phyloP scores from a whole-genome alignment of 495 filamentous ascomycete species.

The Penicillium odoratum region DNA sequence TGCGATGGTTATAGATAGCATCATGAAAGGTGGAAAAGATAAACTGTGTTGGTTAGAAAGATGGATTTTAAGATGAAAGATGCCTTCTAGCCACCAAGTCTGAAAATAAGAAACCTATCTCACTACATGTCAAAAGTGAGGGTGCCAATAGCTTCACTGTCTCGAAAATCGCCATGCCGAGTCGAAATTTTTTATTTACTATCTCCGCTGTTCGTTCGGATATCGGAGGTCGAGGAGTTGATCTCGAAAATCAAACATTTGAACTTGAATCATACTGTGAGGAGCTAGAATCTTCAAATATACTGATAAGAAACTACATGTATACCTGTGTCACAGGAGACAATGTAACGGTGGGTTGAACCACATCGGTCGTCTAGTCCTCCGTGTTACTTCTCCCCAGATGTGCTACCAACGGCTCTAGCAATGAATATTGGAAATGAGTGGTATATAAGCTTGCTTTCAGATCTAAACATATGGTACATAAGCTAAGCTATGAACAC shows the following conservation, averaged over 20 bases:
- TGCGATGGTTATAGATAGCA: background rate
- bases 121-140: constrained; percentile 2
- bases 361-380: background rate
- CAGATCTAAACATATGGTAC: background rate
- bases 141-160: background rate
- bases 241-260: background rate
- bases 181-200: background rate
- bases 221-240: no score
- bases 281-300: background rate
- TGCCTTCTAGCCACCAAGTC: background rate
- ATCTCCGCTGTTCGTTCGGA: background rate
- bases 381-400: background rate
- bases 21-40: background rate
- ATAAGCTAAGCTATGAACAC: background rate
- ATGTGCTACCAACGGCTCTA: background rate
- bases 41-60: background rate
- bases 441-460: background rate
- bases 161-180: constrained; percentile 1
- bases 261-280: background rate
- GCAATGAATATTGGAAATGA: background rate
- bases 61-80: background rate
- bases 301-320: background rate
- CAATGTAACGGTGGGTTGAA: constrained; percentile 9
- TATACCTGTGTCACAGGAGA: background rate
- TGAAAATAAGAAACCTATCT: background rate